Percentiles rank a stretch among this genome's conserved stretches.
Evolutionary conservation across 306 rosid species (phyloP).

Genomic region (Luffa aegyptiaca): DNA sequence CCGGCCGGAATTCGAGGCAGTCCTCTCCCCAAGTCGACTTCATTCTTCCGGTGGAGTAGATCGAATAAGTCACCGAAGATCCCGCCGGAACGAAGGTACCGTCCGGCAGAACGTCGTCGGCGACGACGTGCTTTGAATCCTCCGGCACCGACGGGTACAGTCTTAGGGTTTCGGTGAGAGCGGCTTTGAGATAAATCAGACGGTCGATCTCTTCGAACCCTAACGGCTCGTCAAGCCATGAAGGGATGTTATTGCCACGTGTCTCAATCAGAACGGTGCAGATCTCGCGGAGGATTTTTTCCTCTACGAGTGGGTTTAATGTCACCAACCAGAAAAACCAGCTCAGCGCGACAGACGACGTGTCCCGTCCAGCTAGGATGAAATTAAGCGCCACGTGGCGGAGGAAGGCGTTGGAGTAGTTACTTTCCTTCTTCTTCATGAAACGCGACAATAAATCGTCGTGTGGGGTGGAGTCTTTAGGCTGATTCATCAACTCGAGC

Average conservation of each 20-base stretch:
- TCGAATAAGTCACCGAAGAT: constrained; percentile 71
- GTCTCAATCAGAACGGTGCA: constrained; percentile 51
- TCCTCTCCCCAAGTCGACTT: constrained; percentile 81
- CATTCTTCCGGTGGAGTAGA: constrained; percentile 71
- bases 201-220: constrained; percentile 74
- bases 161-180: constrained; percentile 68
- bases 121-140: constrained; percentile 72
- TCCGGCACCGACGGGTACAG: constrained; percentile 84
- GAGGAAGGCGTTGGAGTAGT: constrained; percentile 55
- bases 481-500: constrained; percentile 59
- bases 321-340: constrained; percentile 85
- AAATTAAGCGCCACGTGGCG: constrained; percentile 83
- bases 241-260: constrained; percentile 38
- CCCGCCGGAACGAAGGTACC: constrained; percentile 83
- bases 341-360: constrained; percentile 66
- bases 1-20: constrained; percentile 66
- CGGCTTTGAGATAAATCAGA: constrained; percentile 63
- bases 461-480: constrained; percentile 47
- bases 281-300: constrained; percentile 44
- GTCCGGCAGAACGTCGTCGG: constrained; percentile 62
- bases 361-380: constrained; percentile 95
- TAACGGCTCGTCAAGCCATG: constrained; percentile 55
- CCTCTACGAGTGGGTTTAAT: constrained; percentile 53
- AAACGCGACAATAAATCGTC: constrained; percentile 80
- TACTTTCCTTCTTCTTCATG: constrained; percentile 65